Percentiles rank a stretch among this genome's conserved stretches.
Evolutionary conservation across 441 rosid genomes (phyloP).

Genomic region (Adansonia madagascariensis): DNA sequence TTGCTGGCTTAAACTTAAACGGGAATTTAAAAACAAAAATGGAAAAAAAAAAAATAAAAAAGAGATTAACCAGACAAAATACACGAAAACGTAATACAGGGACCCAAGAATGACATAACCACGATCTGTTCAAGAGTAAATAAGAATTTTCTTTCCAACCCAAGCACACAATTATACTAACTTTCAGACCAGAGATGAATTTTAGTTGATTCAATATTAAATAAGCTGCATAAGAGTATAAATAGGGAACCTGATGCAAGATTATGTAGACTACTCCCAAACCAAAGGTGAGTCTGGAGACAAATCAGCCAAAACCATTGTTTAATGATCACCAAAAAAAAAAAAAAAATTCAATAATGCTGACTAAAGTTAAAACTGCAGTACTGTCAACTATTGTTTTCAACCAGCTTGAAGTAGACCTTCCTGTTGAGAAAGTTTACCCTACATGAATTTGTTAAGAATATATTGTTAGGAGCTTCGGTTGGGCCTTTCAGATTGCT

Average conservation of each 20-base stretch:
- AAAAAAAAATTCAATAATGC: too few species aligned
- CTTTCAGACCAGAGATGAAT: neutral
- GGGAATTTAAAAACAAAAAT: neutral
- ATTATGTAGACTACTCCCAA: neutral
- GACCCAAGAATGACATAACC: neutral
- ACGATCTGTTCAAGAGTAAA: neutral
- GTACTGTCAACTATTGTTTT: too few species aligned
- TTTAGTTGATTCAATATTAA: neutral
- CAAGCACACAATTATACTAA: neutral
- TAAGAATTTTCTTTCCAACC: neutral
- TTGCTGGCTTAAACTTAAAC: slow-evolving; percentile 13
- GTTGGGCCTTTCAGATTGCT: neutral
- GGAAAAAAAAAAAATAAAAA: neutral
- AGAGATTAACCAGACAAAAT: neutral
- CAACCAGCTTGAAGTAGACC: neutral
- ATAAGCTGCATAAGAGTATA: neutral
- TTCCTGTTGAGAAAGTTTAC: neutral
- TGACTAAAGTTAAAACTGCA: too few species aligned
- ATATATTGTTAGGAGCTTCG: neutral
- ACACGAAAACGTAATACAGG: neutral
- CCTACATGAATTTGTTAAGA: neutral
- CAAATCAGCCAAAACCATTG: neutral
- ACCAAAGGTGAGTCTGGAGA: neutral
- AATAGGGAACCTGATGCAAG: slow-evolving; percentile 2
- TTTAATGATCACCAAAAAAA: too few species aligned